phyloP scores from a whole-genome alignment of 352 stramenopile species.

The Phytophthora rubi region DNA sequence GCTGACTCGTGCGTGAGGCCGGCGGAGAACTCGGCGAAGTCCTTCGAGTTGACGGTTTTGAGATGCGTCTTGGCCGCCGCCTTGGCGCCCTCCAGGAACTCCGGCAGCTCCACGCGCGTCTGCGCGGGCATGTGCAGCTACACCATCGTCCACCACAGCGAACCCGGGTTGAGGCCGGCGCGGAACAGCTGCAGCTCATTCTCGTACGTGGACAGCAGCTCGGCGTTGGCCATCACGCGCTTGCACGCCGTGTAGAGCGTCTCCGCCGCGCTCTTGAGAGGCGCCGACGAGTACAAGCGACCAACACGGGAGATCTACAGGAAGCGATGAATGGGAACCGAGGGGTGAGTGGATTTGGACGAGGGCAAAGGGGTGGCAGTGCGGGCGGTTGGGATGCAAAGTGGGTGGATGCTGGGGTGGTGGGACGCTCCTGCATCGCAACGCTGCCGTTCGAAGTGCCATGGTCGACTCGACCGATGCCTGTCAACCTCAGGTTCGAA shows the following conservation, averaged over 20 bases:
- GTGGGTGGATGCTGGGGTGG: neutral
- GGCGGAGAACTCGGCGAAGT: slow-evolving; percentile 40
- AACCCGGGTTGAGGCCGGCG: slow-evolving; percentile 25
- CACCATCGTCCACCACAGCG: slow-evolving; percentile 38
- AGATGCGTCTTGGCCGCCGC: slow-evolving; percentile 37
- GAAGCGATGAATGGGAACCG: neutral
- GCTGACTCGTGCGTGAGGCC: slow-evolving; percentile 15
- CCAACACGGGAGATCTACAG: slow-evolving; percentile 5
- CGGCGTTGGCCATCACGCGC: slow-evolving; percentile 25
- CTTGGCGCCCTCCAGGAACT: slow-evolving; percentile 48
- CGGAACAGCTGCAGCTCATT: slow-evolving; percentile 38
- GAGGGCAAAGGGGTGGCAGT: no score
- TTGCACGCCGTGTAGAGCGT: slow-evolving; percentile 21
- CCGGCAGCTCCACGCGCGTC: slow-evolving; percentile 40
- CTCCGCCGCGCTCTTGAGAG: slow-evolving; percentile 22
- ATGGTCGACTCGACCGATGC: neutral
- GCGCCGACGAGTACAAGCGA: slow-evolving; percentile 25
- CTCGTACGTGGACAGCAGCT: slow-evolving; percentile 32
- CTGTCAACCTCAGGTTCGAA: neutral
- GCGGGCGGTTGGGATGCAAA: neutral
- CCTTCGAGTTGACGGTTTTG: slow-evolving; percentile 42
- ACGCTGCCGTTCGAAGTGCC: neutral
- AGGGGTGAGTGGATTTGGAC: neutral
- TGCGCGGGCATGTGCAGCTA: slow-evolving; percentile 44
- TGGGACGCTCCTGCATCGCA: neutral